Evolutionary conservation across 495 filamentous ascomycete genomes (phyloP).

Genomic region (Penicillium herquei): DNA sequence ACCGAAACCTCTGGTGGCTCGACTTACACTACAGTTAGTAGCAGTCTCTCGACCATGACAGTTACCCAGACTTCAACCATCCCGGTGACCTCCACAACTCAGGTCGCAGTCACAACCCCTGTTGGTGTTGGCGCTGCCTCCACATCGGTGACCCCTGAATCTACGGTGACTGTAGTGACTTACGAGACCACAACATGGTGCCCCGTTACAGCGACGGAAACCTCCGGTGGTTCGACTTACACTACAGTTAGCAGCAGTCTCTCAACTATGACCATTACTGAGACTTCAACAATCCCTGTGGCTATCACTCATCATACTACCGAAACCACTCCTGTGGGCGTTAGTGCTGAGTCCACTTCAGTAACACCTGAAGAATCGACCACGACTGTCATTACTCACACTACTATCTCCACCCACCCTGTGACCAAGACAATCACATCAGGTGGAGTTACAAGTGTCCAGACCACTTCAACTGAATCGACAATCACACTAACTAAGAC

Average conservation of each 20-base stretch:
- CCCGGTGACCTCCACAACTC: constrained; percentile 6
- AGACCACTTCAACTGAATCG: constrained; percentile 39
- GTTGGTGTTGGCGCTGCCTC: constrained; percentile 8
- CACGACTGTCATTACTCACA: constrained; percentile 28
- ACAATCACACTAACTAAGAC: constrained; percentile 36
- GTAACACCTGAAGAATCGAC: constrained; percentile 19
- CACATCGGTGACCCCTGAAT: constrained; percentile 7
- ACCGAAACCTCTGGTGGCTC: constrained; percentile 35
- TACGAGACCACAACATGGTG: constrained; percentile 44
- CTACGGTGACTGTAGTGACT: constrained; percentile 28
- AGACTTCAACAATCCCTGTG: constrained; percentile 31
- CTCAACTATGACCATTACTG: constrained; percentile 37
- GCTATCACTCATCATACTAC: constrained; percentile 6
- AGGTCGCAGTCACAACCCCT: constrained; percentile 14
- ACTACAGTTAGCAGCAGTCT: constrained; percentile 38
- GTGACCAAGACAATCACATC: constrained; percentile 16
- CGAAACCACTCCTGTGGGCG: constrained; percentile 16
- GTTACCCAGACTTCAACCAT: constrained; percentile 38
- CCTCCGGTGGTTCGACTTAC: constrained; percentile 32
- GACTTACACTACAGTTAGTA: constrained; percentile 32
- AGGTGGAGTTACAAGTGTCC: constrained; percentile 23
- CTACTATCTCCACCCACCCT: constrained; percentile 32
- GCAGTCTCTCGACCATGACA: constrained; percentile 40
- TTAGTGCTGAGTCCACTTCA: constrained; percentile 7
- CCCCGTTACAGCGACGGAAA: constrained; percentile 38